Conservation (phyloP, 805 yeast genomes). For the Cyberlindnera misumaiensis region DNA sequence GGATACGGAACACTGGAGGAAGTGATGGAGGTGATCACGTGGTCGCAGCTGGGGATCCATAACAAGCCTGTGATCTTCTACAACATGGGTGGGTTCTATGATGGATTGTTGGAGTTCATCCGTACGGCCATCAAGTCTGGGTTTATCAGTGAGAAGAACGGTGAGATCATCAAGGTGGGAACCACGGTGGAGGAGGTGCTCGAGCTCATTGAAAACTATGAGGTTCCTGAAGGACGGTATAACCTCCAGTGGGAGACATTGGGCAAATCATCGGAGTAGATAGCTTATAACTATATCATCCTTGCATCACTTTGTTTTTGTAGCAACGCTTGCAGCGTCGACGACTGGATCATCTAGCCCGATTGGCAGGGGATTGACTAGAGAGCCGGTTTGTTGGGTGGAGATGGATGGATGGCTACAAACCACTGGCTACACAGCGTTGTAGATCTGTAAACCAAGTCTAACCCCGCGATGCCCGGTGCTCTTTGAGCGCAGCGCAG, state of each 20-base stretch:
- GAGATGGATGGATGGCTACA: too few species aligned
- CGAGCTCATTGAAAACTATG: slow-evolving; percentile 50
- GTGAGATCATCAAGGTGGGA: slow-evolving; percentile 64
- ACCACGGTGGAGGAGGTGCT: slow-evolving; percentile 63
- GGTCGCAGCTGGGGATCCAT: slow-evolving; percentile 88
- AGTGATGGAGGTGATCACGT: slow-evolving; percentile 81
- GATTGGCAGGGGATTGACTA: too few species aligned
- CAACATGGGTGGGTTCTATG: slow-evolving; percentile 77
- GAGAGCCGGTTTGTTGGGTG: too few species aligned
- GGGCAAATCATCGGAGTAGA: slow-evolving; percentile 7
- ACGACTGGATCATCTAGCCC: too few species aligned
- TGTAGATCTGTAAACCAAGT: too few species aligned
- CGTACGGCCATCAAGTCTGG: slow-evolving; percentile 53
- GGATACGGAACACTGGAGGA: slow-evolving; percentile 91
- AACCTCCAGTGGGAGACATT: slow-evolving; percentile 58
- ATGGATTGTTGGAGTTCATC: slow-evolving; percentile 58
- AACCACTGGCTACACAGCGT: too few species aligned
- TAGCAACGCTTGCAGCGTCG: too few species aligned
- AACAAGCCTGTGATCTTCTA: slow-evolving; percentile 71
- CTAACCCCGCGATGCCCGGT: too few species aligned
- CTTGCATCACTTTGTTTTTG: too few species aligned
- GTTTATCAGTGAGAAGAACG: slow-evolving; percentile 61
- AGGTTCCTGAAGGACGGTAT: slow-evolving; percentile 67
- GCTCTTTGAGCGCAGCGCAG: too few species aligned
- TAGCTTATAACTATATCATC: too few species aligned